These are phyloP conservation scores for Hypoxylon cercidicola DNA, from an alignment of 495 filamentous ascomycete species.

Conservation along the genomic window DNA sequence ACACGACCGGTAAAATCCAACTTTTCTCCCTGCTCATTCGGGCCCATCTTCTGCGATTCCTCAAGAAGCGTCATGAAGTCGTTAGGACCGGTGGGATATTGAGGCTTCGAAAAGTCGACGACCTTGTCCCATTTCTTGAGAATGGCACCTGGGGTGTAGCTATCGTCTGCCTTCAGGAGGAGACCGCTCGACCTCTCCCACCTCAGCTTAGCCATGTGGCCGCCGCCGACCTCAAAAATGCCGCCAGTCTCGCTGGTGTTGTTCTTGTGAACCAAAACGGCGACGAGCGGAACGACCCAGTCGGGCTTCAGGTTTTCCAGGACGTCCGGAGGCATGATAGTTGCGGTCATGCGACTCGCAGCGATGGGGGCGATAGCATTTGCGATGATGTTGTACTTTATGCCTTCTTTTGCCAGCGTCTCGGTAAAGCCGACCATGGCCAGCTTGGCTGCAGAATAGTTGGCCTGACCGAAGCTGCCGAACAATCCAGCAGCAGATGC, in stretches of 20 bases:
- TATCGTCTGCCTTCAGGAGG: slow-evolving; percentile 88
- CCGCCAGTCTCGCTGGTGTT: slow-evolving; percentile 85
- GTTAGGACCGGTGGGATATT: slow-evolving; percentile 85
- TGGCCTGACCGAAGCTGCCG: slow-evolving; percentile 94
- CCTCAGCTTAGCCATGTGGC: slow-evolving; percentile 89
- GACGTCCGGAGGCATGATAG: slow-evolving; percentile 95
- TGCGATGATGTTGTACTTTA: slow-evolving; percentile 97
- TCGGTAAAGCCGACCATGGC: slow-evolving; percentile 98
- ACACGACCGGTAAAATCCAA: slow-evolving; percentile 92
- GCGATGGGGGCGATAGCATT: slow-evolving; percentile 98
- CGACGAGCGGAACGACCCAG: slow-evolving; percentile 95
- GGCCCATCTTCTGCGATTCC: slow-evolving; percentile 80
- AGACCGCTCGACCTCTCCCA: slow-evolving; percentile 96
- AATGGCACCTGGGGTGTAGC: slow-evolving; percentile 87
- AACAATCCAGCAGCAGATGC: slow-evolving; percentile 95
- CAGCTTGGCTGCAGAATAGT: slow-evolving; percentile 97
- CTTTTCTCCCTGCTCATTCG: slow-evolving; percentile 78
- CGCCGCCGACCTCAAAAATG: slow-evolving; percentile 95
- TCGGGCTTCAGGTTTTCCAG: slow-evolving; percentile 90
- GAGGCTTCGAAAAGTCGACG: slow-evolving; percentile 84
- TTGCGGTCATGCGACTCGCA: slow-evolving; percentile 96
- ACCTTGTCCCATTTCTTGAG: slow-evolving; percentile 89
- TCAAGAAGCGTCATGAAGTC: slow-evolving; percentile 92
- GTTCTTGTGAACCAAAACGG: slow-evolving; percentile 86
- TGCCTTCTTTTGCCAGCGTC: slow-evolving; percentile 96